phyloP scores from a whole-genome alignment of 2,329 filamentous ascomycete genomes.

The Talaromyces atroroseus region DNA sequence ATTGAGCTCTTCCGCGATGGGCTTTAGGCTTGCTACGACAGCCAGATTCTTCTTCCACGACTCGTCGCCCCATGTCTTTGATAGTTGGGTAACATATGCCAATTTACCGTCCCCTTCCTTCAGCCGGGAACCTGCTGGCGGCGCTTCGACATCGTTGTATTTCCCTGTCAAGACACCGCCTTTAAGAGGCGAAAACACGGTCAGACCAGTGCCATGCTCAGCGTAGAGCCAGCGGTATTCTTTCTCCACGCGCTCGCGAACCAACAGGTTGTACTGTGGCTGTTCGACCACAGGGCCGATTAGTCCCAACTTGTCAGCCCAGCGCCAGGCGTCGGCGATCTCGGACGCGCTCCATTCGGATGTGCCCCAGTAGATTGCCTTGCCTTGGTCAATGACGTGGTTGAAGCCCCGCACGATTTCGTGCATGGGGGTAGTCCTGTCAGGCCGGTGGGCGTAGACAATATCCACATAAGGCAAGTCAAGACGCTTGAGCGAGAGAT shows the following conservation, averaged over 20 bases:
- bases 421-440: slow-evolving; percentile 63
- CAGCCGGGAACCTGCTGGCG: slow-evolving; percentile 56
- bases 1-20: slow-evolving; percentile 59
- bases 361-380: slow-evolving; percentile 67
- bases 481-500: slow-evolving; percentile 55
- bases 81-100: slow-evolving; percentile 48
- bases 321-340: slow-evolving; percentile 58
- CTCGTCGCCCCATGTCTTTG: slow-evolving; percentile 41
- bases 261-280: slow-evolving; percentile 61
- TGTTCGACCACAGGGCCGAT: slow-evolving; percentile 63
- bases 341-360: slow-evolving; percentile 63
- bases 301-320: slow-evolving; percentile 56
- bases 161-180: slow-evolving; percentile 61
- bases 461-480: slow-evolving; percentile 65
- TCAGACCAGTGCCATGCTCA: slow-evolving; percentile 56
- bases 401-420: slow-evolving; percentile 67
- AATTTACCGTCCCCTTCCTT: slow-evolving; percentile 53
- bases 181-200: slow-evolving; percentile 58
- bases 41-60: slow-evolving; percentile 18
- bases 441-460: slow-evolving; percentile 63
- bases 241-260: slow-evolving; percentile 57
- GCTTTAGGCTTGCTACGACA: slow-evolving; percentile 44
- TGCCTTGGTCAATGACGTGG: slow-evolving; percentile 61
- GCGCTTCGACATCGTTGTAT: slow-evolving; percentile 50
- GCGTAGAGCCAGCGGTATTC: slow-evolving; percentile 59